Evolutionary conservation across 2,329 filamentous ascomycete genomes (phyloP), one percentile per base, ranked within the genome.

Genomic region (Helotiales sp.): DNA sequence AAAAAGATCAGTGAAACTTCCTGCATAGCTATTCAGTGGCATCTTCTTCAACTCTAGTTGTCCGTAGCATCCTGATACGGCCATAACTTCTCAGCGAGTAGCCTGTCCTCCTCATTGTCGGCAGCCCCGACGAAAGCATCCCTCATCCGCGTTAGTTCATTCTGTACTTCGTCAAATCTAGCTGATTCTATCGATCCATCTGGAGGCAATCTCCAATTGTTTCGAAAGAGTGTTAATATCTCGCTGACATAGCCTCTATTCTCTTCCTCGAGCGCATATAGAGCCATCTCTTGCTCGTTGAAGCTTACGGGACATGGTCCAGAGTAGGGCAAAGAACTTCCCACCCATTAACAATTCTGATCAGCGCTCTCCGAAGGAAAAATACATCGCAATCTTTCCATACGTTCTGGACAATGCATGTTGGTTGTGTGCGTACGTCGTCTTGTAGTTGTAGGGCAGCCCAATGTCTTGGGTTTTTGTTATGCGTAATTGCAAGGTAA

Each of bases 281-380:
- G 36, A 33, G 46, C 54, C 13, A 60, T 15, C 19, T 60, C 58
- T 17, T 58, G 54, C 44, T 60, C 51, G 42, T 25, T 60, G 36
- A 63, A 58, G 48, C 54, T 55, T 49, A 57, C 50, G 47, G 56
- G 60, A 50, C 56, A 62, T 38, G 40, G 54, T 15, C 50, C 54
- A 38, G 57, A 29, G n/a, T 51, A 44, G 54, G 56, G 29, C 53
- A 57, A 33, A 62, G 57, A 19, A 53, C 40, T 50, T 44, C 25
- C 57, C 52, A 62, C 25, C 31, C 15, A 38, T 54, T 38, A 24
- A 55, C 50, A 47, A 62, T 55, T 38, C 31, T 25, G 15, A 62
- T 55, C 27, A 62, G 51, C 13, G 53, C 57, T 47, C 51, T 42
- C 31, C 57, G 54, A 38, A 57, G 46, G 33, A 59, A 62, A 19